Base-by-base conservation (phyloP, 1,139 yeast genomes). In the Pichia sp. region DNA sequence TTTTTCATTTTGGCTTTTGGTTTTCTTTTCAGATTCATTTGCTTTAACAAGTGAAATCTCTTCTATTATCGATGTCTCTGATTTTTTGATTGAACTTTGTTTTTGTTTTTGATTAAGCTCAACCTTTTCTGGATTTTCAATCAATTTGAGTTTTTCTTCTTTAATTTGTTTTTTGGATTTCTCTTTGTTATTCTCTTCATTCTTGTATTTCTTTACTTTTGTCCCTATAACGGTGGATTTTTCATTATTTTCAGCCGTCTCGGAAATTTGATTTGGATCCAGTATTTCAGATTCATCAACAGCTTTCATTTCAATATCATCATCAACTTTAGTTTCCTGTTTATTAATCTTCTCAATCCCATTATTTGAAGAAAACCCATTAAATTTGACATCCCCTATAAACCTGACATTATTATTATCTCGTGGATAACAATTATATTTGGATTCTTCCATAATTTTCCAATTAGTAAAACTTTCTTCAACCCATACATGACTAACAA, bases 401-500 rank as follows among this genome's bases (percentile, higher is more conserved):
- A 74, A 62, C 36, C 74, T 68, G 35, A 74, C 72, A 47, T 76
- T 61, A 36, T 66, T 64, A 2, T 68, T 58, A 29, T 64, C 67
- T 39, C 70, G 65, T 3, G 58, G 53, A 35, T 48, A 46, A n/a
- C 41, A 18, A 1, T 34, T 40, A 48, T 60, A 63, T 25, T 49
- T 46, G 3, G 45, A 37, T 3, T 44, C 56, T 42, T 79, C 76
- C 56, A 78, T 71, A 5, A 73, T 57, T 42, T 66, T 65, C 90
- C 94, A 84, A 42, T 72, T 66, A 0, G 81, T 46, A 40, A 50
- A 63, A 9, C 59, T 52, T 10, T 86, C 94, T 61, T 92, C 97
- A n/a, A 92, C 67, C 98, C 98, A 92, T 26, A 83, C 61, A 64
- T 87, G 96, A 60, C 85, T 89, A 0, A 87, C 83, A 1, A 85